Base-by-base conservation (phyloP, 192 early-diverging fungal genomes). In the Coemansia sp. region DNA sequence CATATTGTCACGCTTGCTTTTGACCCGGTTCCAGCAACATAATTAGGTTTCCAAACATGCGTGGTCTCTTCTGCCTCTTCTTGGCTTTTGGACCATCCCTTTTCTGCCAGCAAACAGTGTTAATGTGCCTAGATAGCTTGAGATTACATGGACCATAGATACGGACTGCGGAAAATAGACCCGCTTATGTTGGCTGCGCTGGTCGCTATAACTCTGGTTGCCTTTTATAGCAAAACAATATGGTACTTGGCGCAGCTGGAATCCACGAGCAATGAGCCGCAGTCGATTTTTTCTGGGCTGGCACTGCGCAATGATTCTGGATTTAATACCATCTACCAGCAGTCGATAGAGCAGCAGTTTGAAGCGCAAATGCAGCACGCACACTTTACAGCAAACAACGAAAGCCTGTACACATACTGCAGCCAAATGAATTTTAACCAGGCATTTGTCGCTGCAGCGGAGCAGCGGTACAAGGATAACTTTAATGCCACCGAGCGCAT, bases 351-450 rank as follows among this genome's bases (percentile, higher is more conserved):
- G 9, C 17, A 3, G 2, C 38, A 15, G 7, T 61, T 75, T 61
- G 60, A 47, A 11, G 21, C 14, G 32, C 57, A 63, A 36, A 46
- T 75, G 39, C 49, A 69, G 45, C 20, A 26, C 1, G 48, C 42
- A 3, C 72, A 75, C 20, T 20, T n/a, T 20, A 41, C 16, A 4
- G 42, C 59, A 5, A 60, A 75, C 30, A 21, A 48, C 53, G 72
- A 75, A 41, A 45, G 51, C n/a, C 65, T 75, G 28, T 17, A 44
- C 34, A 26, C 41, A 11, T 62, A 64, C 31, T 75, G 72, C 53
- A 40, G 39, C 14, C 46, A 38, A 30, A 17, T 18, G 6, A 69
- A 54, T 47, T 75, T 69, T 58, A 48, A 45, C 18, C 17, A 40
- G 7, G 53, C 51, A 8, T 60, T 64, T 38, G 23, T 64, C n/a